Evolutionary conservation across 306 rosid genomes (phyloP).

Genomic region (Vigna hirtella): DNA sequence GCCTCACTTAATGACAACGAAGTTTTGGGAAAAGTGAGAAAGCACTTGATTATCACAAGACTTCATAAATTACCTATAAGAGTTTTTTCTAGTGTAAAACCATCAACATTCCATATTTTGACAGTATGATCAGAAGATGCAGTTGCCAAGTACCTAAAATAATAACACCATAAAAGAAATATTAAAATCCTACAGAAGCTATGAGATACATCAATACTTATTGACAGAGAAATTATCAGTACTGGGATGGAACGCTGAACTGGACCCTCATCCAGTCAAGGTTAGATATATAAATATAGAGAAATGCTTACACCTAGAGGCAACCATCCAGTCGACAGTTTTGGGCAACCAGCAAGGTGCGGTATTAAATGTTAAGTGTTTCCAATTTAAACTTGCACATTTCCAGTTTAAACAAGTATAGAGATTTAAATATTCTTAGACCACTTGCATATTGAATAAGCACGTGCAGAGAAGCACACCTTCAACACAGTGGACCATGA

Average conservation of each 20-base stretch:
- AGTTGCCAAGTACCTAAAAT: slow-evolving; percentile 87
- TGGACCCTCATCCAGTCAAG: slow-evolving; percentile 7
- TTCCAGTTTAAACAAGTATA: slow-evolving; percentile 10
- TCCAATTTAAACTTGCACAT: slow-evolving; percentile 24
- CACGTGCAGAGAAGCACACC: slow-evolving; percentile 10
- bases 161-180: slow-evolving; percentile 35
- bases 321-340: slow-evolving; percentile 4
- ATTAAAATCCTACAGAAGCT: slow-evolving; percentile 36
- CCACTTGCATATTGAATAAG: slow-evolving; percentile 2
- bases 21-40: slow-evolving; percentile 28
- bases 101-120: slow-evolving; percentile 98
- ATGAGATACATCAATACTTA: slow-evolving; percentile 3
- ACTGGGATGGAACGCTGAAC: background rate
- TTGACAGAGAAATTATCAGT: slow-evolving; percentile 34
- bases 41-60: slow-evolving; percentile 33
- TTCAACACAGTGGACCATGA: slow-evolving; percentile 1
- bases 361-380: slow-evolving; percentile 19
- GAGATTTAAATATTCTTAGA: slow-evolving; percentile 12
- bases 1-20: slow-evolving; percentile 25
- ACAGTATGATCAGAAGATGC: slow-evolving; percentile 95
- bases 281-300: background rate
- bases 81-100: slow-evolving; percentile 95
- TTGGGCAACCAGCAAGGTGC: background rate
- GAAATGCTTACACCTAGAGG: slow-evolving; percentile 11
- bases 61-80: slow-evolving; percentile 64